Percentiles rank a stretch among this genome's conserved stretches.
Evolutionary conservation across 805 yeast species (phyloP).

Genomic region (Schizosaccharomyces lindneri): DNA sequence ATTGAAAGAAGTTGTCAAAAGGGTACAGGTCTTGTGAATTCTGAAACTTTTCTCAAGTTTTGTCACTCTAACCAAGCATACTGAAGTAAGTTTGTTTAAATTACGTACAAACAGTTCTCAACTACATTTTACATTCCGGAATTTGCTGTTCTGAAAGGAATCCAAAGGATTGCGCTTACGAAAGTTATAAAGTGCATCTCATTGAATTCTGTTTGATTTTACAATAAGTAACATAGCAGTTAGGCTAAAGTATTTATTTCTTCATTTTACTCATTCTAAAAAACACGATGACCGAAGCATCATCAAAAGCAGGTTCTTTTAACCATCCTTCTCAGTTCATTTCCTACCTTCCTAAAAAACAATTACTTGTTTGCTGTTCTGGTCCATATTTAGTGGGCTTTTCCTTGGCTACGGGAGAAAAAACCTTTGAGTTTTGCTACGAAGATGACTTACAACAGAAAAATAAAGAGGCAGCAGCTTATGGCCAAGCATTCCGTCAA

Average conservation of each 20-base stretch:
- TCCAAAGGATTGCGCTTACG: no score
- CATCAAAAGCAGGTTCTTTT: not conserved
- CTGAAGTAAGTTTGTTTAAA: no score
- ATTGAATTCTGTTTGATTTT: no score
- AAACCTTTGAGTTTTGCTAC: not conserved
- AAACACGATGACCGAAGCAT: not conserved
- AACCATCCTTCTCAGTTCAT: not conserved
- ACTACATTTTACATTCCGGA: no score
- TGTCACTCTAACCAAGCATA: no score
- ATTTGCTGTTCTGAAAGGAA: no score
- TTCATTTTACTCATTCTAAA: not conserved
- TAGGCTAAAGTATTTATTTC: not conserved
- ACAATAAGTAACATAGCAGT: no score
- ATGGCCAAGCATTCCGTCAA: not conserved
- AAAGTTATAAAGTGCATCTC: no score
- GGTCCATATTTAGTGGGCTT: not conserved
- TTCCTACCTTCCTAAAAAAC: not conserved
- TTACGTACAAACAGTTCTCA: no score
- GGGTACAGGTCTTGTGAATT: no score
- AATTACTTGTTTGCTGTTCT: not conserved
- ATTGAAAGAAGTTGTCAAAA: no score
- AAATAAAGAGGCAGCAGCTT: constrained; percentile 1
- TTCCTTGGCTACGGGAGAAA: not conserved
- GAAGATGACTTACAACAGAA: not conserved
- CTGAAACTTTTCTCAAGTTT: no score